phyloP scores from a whole-genome alignment of 257 asterid genomes.

The Coffea eugenioides region DNA sequence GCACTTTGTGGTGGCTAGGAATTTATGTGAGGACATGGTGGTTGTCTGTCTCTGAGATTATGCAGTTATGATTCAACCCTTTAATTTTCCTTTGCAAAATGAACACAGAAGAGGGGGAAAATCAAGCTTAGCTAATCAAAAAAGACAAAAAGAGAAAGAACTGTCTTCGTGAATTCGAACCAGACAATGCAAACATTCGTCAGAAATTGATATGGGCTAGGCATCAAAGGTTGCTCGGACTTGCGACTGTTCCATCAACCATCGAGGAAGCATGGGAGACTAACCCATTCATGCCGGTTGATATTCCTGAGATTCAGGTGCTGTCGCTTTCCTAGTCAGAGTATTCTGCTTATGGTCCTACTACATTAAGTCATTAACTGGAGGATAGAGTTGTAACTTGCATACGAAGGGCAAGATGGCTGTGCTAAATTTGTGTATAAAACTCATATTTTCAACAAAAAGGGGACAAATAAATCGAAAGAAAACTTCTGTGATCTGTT shows the following conservation, averaged over 20 bases:
- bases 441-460: too few relatives aligned
- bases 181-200: slow-evolving; percentile 51
- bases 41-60: too few relatives aligned
- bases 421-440: too few relatives aligned
- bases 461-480: too few relatives aligned
- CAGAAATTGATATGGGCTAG: slow-evolving; percentile 34
- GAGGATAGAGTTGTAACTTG: neutral
- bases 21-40: neutral
- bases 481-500: too few relatives aligned
- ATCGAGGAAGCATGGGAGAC: slow-evolving; percentile 71
- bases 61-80: neutral
- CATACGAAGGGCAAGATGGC: neutral
- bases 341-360: neutral
- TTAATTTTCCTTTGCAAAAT: neutral
- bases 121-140: too few relatives aligned
- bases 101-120: neutral
- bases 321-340: neutral
- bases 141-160: neutral
- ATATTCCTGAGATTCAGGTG: slow-evolving; percentile 78
- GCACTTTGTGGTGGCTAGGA: neutral
- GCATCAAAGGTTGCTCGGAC: slow-evolving; percentile 34
- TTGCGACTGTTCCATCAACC: slow-evolving; percentile 83
- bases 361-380: neutral
- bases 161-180: slow-evolving; percentile 28
- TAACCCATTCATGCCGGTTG: slow-evolving; percentile 84